Percentiles rank a stretch among this genome's conserved stretches.
Evolutionary conservation across 768 basidiomycete genomes (phyloP).

Genomic region (Phylloporus sp.): DNA sequence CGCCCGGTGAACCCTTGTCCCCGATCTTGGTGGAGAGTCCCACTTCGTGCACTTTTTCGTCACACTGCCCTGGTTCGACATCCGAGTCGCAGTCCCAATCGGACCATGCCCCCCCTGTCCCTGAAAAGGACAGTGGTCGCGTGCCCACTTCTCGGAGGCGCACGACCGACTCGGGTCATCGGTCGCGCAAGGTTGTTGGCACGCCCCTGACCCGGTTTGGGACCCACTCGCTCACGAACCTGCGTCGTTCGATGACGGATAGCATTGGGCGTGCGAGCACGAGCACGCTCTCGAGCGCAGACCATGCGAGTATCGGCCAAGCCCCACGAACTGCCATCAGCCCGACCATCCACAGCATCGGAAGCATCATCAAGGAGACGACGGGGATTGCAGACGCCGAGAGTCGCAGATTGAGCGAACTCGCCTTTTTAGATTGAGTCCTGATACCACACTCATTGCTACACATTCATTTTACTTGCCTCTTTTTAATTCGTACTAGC

Average conservation of each 20-base stretch:
- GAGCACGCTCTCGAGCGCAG: constrained; percentile 16
- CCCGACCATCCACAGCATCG: constrained; percentile 58
- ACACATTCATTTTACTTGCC: constrained; percentile 6
- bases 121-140: constrained; percentile 13
- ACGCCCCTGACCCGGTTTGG: constrained; percentile 27
- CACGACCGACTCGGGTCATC: constrained; percentile 17
- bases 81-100: constrained; percentile 13
- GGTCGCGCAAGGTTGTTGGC: constrained; percentile 4
- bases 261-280: constrained; percentile 22
- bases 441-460: constrained; percentile 12
- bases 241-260: constrained; percentile 44
- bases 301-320: constrained; percentile 35
- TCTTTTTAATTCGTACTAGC: neutral
- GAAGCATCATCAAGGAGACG: constrained; percentile 52
- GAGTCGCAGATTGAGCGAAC: constrained; percentile 63
- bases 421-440: constrained; percentile 55
- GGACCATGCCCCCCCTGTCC: constrained; percentile 1
- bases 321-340: constrained; percentile 41
- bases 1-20: constrained; percentile 4
- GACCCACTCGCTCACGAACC: constrained; percentile 39
- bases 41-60: constrained; percentile 22
- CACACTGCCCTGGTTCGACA: constrained; percentile 13
- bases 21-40: constrained; percentile 21
- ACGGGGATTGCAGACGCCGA: constrained; percentile 63
- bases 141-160: constrained; percentile 12